A percentile compares a stretch with the other conserved stretches of the same genome.
Conservation (phyloP, 1,284 basidiomycete species). For the Apiotrichum sp. region DNA sequence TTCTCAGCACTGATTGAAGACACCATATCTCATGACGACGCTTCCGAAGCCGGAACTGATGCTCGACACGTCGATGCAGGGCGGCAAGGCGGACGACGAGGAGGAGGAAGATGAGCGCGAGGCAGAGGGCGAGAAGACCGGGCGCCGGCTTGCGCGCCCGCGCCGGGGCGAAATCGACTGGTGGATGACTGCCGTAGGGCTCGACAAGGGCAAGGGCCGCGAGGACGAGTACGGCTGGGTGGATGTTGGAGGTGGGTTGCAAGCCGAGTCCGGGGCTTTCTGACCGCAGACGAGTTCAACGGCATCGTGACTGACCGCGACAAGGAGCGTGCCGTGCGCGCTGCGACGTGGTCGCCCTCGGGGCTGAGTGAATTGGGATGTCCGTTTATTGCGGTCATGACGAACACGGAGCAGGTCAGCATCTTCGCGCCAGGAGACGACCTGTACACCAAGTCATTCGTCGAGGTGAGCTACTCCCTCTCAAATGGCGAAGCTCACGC, state of each 20-base stretch:
- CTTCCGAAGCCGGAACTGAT: constrained; percentile 25
- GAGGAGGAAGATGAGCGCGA: constrained; percentile 9
- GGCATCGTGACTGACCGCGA: constrained; percentile 21
- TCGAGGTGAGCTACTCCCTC: constrained; percentile 21
- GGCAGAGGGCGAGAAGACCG: not conserved
- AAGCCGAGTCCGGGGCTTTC: not conserved
- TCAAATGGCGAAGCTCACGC: too few relatives aligned
- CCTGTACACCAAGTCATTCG: constrained; percentile 27
- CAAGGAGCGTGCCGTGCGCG: constrained; percentile 21
- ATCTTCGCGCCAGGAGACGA: constrained; percentile 31
- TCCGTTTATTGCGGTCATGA: constrained; percentile 31
- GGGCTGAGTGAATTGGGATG: constrained; percentile 22
- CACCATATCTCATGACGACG: constrained; percentile 28
- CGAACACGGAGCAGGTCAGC: constrained; percentile 25
- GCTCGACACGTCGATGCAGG: constrained; percentile 17
- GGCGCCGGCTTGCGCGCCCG: constrained; percentile 14
- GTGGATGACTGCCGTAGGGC: constrained; percentile 25
- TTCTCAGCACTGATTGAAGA: constrained; percentile 17
- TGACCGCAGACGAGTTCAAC: constrained; percentile 25
- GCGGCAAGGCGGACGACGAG: constrained; percentile 4
- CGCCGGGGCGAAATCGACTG: constrained; percentile 29
- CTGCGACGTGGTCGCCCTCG: constrained; percentile 39
- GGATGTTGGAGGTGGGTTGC: constrained; percentile 12
- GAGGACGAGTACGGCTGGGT: constrained; percentile 13
- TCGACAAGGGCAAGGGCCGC: constrained; percentile 14